Conservation (phyloP, 441 rosid genomes). For the Adansonia rubrostipa region DNA sequence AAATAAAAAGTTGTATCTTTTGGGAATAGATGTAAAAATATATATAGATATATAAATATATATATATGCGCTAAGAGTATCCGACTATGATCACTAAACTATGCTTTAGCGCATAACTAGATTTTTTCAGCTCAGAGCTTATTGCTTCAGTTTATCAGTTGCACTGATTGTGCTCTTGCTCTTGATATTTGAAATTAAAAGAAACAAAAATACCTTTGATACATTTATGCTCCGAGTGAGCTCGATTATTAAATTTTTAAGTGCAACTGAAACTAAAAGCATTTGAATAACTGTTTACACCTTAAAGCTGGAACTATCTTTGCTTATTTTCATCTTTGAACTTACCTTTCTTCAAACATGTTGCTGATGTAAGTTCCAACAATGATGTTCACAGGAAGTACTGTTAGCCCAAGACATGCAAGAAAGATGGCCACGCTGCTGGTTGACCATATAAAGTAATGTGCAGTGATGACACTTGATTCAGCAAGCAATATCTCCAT, state of each 20-base stretch:
- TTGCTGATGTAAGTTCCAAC: slow-evolving; percentile 60
- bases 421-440: slow-evolving; percentile 55
- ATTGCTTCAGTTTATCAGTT: neutral
- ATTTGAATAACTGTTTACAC: neutral
- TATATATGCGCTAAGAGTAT: neutral
- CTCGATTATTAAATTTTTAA: neutral
- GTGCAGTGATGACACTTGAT: slow-evolving; percentile 51
- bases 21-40: neutral
- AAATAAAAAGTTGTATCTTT: neutral
- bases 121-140: neutral
- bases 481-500: slow-evolving; percentile 64
- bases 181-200: neutral
- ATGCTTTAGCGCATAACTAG: neutral
- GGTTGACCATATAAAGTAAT: slow-evolving; percentile 56
- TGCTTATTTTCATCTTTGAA: neutral
- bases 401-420: slow-evolving; percentile 59
- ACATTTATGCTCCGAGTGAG: neutral
- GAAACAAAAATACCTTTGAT: neutral
- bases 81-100: neutral
- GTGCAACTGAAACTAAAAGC: neutral
- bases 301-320: neutral
- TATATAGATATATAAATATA: too few relatives aligned
- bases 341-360: slow-evolving; percentile 68
- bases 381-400: slow-evolving; percentile 58
- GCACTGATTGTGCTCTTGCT: neutral